Evolutionary conservation across 148 eudicot genomes (phyloP).

Genomic region (Oxyria digyna): DNA sequence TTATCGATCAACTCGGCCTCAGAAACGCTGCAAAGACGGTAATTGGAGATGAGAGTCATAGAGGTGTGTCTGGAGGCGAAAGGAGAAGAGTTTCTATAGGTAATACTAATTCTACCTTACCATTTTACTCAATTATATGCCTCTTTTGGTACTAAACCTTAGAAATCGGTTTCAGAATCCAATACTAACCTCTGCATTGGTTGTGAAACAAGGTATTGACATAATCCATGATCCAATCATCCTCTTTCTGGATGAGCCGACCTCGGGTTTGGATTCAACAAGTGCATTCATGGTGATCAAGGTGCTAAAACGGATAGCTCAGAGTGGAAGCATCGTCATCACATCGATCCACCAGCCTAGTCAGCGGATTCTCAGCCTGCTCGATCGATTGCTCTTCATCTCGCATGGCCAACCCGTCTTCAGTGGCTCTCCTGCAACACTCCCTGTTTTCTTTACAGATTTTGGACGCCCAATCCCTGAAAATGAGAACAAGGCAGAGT

Average conservation of each 20-base stretch:
- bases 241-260: conserved; percentile 53
- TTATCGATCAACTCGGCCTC: conserved; percentile 44
- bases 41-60: conserved; percentile 51
- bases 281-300: conserved; percentile 56
- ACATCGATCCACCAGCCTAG: conserved; percentile 57
- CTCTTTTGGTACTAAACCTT: no score
- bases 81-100: conserved; percentile 50
- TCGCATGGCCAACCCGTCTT: conserved; percentile 44
- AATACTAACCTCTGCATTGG: neutral
- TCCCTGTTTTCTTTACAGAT: conserved; percentile 27
- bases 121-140: no score
- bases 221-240: conserved; percentile 48
- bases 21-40: conserved; percentile 39
- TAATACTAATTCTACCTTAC: conserved; percentile 28
- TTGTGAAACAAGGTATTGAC: conserved; percentile 23
- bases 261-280: conserved; percentile 56
- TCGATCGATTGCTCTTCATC: conserved; percentile 32
- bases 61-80: conserved; percentile 63
- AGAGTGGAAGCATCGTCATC: conserved; percentile 46
- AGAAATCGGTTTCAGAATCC: no score
- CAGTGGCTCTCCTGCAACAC: conserved; percentile 23
- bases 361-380: conserved; percentile 25
- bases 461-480: conserved; percentile 39
- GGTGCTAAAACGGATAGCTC: conserved; percentile 43
- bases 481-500: conserved; percentile 33